Evolutionary conservation across 129 eudicot species (phyloP), one percentile per base, ranked within the genome.

Genomic region (Cynara cardunculus): DNA sequence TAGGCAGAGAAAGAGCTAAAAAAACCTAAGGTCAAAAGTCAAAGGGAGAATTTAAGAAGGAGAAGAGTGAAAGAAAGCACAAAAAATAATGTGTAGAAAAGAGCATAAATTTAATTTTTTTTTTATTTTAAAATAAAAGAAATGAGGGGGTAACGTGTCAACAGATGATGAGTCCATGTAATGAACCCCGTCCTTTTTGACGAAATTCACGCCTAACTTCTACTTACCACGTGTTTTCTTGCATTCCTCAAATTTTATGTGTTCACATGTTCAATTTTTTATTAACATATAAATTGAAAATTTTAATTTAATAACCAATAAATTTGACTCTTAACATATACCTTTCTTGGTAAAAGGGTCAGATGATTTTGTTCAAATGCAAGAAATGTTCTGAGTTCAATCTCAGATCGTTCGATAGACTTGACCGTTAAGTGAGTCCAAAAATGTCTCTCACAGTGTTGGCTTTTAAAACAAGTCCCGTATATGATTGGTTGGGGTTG

Each of bases 151-250:
- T 69, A 75, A 77, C 86, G 86, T 83, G 86, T 83, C 68, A 28
- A 27, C 21, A 41, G 11, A 71, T 16, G 32, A 34, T 64, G 68
- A 64, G 31, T 73, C 56, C 10, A 25, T 13, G 8, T 32, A 34
- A 32, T 32, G 11, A 46, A 71, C 73, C 67, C 21, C 1, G 24
- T 73, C 75, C 65, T 68, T 77, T 83, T 77, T 77, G 73, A 71
- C 82, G 69, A 83, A 69, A 59, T 77, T 61, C 22, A 12, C 28
- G 82, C 86, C 86, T 83, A 83, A 83, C 86, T 83, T 77, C 39
- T 71, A 83, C 86, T 77, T 34, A 77, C 86, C 86, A 83, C 86
- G 86, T 83, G 86, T 71, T 35, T 30, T 59, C 78, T 77, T 71
- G 69, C 21, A 2, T 49, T 28, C 76, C 70, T 46, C 76, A 49